These are phyloP conservation scores for Phylloporus rhodoxanthus DNA, from an alignment of 768 basidiomycete genomes.

Conservation along the genomic window DNA sequence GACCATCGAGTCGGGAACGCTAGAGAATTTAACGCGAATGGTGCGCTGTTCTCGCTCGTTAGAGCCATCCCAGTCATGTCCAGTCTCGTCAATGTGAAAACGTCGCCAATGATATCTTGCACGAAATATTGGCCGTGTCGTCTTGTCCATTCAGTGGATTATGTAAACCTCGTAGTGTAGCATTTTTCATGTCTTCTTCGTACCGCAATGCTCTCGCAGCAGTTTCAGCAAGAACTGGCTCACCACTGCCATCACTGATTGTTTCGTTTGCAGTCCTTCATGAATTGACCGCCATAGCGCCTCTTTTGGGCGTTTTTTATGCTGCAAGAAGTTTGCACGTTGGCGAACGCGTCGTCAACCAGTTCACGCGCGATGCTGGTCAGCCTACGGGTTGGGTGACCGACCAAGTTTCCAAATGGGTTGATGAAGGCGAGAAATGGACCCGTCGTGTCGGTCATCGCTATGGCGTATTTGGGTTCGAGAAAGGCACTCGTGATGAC, in stretches of 20 bases:
- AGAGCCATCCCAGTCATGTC: conserved; percentile 15
- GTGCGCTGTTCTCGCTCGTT: conserved; percentile 19
- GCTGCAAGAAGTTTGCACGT: conserved; percentile 58
- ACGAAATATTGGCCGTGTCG: background rate
- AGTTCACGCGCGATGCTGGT: conserved; percentile 23
- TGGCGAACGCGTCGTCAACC: conserved; percentile 58
- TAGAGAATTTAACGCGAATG: conserved; percentile 38
- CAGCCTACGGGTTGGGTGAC: conserved; percentile 36
- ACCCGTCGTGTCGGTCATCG: conserved; percentile 64
- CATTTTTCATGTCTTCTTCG: conserved; percentile 26
- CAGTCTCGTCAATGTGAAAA: conserved; percentile 23
- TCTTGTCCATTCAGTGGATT: conserved; percentile 13
- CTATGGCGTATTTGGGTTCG: conserved; percentile 78
- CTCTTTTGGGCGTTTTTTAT: conserved; percentile 71
- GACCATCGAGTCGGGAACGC: conserved; percentile 38
- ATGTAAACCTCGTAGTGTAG: conserved; percentile 13
- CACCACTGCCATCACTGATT: conserved; percentile 67
- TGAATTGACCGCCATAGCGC: conserved; percentile 76
- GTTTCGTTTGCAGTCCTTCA: conserved; percentile 83
- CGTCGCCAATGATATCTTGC: conserved; percentile 4
- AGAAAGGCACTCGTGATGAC: conserved; percentile 37
- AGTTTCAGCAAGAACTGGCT: conserved; percentile 63
- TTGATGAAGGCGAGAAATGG: conserved; percentile 72
- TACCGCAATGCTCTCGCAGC: conserved; percentile 52
- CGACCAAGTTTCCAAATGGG: conserved; percentile 48